Conservation (phyloP, 345 rosid genomes). For the Arabis alpina region DNA sequence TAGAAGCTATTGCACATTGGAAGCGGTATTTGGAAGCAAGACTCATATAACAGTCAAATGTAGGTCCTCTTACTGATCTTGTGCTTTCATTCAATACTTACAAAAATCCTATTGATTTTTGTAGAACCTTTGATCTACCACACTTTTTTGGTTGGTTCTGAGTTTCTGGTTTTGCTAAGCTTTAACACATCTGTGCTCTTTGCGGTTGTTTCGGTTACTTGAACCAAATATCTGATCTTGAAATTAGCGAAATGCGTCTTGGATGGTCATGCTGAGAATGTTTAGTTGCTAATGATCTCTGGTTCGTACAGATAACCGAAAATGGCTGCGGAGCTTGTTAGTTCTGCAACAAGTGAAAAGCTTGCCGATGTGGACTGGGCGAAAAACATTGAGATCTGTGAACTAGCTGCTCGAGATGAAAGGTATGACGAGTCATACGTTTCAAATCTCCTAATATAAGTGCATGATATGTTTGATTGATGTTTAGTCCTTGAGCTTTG, state of each 20-base stretch:
- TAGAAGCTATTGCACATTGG: constrained; percentile 23
- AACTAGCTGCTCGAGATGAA: constrained; percentile 72
- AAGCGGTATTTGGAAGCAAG: constrained; percentile 16
- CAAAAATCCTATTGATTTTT: not conserved
- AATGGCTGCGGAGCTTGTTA: constrained; percentile 93
- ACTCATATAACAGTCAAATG: constrained; percentile 21
- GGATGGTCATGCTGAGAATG: constrained; percentile 13
- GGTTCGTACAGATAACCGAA: constrained; percentile 39
- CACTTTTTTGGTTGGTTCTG: constrained; percentile 2
- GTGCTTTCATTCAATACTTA: not conserved
- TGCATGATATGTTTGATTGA: not conserved
- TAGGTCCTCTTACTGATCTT: constrained; percentile 26
- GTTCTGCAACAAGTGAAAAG: constrained; percentile 84
- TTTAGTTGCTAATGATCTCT: constrained; percentile 7
- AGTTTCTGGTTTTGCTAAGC: not conserved
- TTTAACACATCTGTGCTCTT: constrained; percentile 3
- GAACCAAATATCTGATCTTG: constrained; percentile 14
- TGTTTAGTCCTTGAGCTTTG: not conserved
- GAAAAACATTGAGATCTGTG: constrained; percentile 91
- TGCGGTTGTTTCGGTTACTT: not conserved
- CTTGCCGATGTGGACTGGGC: constrained; percentile 87
- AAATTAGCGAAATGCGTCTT: not conserved
- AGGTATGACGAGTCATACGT: constrained; percentile 49
- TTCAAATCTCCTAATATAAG: constrained; percentile 5
- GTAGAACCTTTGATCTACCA: constrained; percentile 5